These are phyloP conservation scores for Schwanniomyces vanrijiae DNA, from an alignment of 805 yeast genomes.

Conservation along the genomic window DNA sequence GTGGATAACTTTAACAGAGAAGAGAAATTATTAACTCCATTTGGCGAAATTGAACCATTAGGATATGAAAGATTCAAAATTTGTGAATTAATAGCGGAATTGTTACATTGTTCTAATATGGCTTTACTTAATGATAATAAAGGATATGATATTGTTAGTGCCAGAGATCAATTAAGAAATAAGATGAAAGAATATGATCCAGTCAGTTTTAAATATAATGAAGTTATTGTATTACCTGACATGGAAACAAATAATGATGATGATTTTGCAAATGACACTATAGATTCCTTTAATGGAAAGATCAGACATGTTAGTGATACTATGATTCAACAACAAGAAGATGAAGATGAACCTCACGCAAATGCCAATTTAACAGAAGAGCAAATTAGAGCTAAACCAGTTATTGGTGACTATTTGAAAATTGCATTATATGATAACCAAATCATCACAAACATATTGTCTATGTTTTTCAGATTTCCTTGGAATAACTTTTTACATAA, in stretches of 20 bases:
- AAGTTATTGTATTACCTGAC: slow-evolving; percentile 37
- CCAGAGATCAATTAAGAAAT: slow-evolving; percentile 36
- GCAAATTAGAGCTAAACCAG: slow-evolving; percentile 41
- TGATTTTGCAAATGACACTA: slow-evolving; percentile 25
- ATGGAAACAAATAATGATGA: slow-evolving; percentile 10
- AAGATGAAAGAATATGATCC: slow-evolving; percentile 45
- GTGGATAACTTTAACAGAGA: slow-evolving; percentile 18
- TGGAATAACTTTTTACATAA: slow-evolving; percentile 50
- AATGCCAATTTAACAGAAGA: slow-evolving; percentile 44
- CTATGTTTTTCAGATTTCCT: slow-evolving; percentile 47
- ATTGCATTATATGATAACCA: slow-evolving; percentile 44
- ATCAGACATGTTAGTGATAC: slow-evolving; percentile 22
- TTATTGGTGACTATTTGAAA: slow-evolving; percentile 44
- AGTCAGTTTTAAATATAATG: slow-evolving; percentile 45
- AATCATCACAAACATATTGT: slow-evolving; percentile 39
- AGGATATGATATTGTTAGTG: slow-evolving; percentile 41
- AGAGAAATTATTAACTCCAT: slow-evolving; percentile 26
- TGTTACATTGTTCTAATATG: slow-evolving; percentile 48
- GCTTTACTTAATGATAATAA: slow-evolving; percentile 44
- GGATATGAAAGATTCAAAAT: slow-evolving; percentile 48
- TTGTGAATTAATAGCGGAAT: slow-evolving; percentile 47
- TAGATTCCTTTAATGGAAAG: slow-evolving; percentile 35
- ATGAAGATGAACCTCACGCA: slow-evolving; percentile 43
- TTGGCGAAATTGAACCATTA: slow-evolving; percentile 41
- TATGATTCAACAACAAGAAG: slow-evolving; percentile 24